These are phyloP conservation scores for Rhododendron griersonianum DNA, from an alignment of 148 eudicot species.

Conservation along the genomic window DNA sequence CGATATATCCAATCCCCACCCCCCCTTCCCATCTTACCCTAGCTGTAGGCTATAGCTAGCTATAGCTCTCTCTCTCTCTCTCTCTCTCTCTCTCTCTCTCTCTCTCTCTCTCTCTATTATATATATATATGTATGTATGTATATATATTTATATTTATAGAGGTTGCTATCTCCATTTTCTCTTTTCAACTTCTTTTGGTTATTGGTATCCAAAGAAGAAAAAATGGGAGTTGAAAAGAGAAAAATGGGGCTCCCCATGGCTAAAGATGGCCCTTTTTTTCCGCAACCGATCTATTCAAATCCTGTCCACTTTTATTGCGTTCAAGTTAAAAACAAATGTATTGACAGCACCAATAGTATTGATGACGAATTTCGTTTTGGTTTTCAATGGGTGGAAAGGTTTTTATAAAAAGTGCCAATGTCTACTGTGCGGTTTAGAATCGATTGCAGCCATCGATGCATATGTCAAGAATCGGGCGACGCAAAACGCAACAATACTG, in stretches of 20 bases:
- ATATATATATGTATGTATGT: too few species aligned
- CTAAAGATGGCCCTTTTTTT: slow-evolving; percentile 1
- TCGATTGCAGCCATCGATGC: background rate
- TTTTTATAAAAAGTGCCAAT: background rate
- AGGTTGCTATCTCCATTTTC: background rate
- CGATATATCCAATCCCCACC: background rate
- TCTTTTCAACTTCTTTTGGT: slow-evolving; percentile 11
- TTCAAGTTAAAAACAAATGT: background rate
- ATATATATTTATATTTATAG: background rate
- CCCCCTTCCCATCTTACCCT: background rate
- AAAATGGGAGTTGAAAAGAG: slow-evolving; percentile 20
- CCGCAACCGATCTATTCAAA: background rate
- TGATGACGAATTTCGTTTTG: background rate
- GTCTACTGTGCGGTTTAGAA: background rate
- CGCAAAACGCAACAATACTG: background rate
- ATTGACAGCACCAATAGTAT: background rate
- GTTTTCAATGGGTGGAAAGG: background rate
- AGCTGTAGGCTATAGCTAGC: background rate
- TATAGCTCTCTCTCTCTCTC: too few species aligned
- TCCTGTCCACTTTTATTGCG: background rate
- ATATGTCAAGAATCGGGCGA: background rate
- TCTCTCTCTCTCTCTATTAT: too few species aligned
- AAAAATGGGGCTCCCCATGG: slow-evolving; percentile 3
- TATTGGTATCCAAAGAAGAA: slow-evolving; percentile 23
- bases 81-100: too few species aligned